A percentile compares a stretch with the other conserved stretches of the same genome.
These are phyloP conservation scores for Zychaea mexicana DNA, from an alignment of 371 early-diverging fungal species.

Conservation along the genomic window DNA sequence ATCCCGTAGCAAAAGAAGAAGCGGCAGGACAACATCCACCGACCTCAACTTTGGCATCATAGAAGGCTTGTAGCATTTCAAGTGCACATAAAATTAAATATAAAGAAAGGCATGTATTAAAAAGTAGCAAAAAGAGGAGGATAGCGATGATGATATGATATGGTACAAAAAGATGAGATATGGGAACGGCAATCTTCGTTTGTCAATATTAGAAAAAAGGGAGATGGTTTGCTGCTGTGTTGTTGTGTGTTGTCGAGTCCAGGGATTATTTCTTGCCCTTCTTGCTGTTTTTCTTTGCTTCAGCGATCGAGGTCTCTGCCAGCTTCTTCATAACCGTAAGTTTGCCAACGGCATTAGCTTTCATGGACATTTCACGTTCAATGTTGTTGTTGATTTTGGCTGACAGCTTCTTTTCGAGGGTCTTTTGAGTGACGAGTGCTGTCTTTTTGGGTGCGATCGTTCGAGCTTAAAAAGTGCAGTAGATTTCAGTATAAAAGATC, in stretches of 20 bases:
- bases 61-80: no score
- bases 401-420: conserved; percentile 59
- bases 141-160: not conserved
- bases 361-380: conserved; percentile 68
- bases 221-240: not conserved
- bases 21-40: no score
- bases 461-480: conserved; percentile 41
- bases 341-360: conserved; percentile 72
- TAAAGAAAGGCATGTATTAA: no score
- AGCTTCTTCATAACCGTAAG: conserved; percentile 69
- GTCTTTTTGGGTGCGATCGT: conserved; percentile 62
- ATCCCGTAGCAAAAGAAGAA: no score
- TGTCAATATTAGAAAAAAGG: no score
- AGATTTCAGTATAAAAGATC: not conserved
- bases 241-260: not conserved
- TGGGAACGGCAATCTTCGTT: no score
- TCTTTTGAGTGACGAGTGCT: conserved; percentile 55
- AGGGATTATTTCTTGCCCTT: conserved; percentile 10
- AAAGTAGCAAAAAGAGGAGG: no score
- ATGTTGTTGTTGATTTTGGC: conserved; percentile 66
- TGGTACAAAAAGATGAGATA: no score
- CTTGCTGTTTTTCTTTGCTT: conserved; percentile 30
- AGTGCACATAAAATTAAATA: no score
- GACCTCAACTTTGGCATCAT: no score
- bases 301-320: conserved; percentile 51